These are phyloP conservation scores for Epichloe sylvatica DNA, from an alignment of 2,329 filamentous ascomycete genomes.

Conservation along the genomic window DNA sequence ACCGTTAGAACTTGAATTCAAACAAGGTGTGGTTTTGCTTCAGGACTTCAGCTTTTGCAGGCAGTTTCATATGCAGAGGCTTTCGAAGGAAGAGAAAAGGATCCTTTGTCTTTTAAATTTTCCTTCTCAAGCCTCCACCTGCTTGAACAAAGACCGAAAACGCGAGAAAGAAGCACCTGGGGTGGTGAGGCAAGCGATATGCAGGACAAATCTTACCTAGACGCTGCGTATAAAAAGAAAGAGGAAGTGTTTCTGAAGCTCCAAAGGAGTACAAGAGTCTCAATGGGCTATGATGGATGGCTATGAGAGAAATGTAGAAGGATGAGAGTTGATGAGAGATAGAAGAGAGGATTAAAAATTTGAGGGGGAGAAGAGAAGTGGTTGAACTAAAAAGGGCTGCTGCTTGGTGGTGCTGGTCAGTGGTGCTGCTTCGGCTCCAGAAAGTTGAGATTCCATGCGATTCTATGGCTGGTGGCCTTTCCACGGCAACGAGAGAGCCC, in stretches of 20 bases:
- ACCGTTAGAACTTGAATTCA: background rate
- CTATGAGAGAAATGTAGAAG: conserved; percentile 5
- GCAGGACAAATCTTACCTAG: conserved; percentile 10
- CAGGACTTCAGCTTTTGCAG: background rate
- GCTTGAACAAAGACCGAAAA: background rate
- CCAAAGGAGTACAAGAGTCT: conserved; percentile 9
- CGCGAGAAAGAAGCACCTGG: background rate
- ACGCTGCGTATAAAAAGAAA: conserved; percentile 9
- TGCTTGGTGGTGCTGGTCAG: conserved; percentile 7
- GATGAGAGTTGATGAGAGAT: conserved; percentile 10
- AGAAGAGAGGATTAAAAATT: conserved; percentile 11
- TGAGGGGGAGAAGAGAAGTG: conserved; percentile 13
- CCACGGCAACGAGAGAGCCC: conserved; percentile 11
- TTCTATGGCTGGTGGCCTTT: conserved; percentile 25
- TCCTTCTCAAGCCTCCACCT: background rate
- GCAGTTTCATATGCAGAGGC: background rate
- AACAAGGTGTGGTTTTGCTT: background rate
- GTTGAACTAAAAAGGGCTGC: conserved; percentile 23
- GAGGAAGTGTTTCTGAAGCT: conserved; percentile 4
- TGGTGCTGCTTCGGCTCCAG: conserved; percentile 10
- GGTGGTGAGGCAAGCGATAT: background rate
- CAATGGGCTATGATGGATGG: conserved; percentile 7
- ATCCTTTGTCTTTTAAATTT: background rate
- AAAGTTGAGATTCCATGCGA: conserved; percentile 30
- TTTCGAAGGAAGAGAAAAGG: background rate